Conservation (phyloP, 2,329 filamentous ascomycete species). For the Alternaria brassicicola region DNA sequence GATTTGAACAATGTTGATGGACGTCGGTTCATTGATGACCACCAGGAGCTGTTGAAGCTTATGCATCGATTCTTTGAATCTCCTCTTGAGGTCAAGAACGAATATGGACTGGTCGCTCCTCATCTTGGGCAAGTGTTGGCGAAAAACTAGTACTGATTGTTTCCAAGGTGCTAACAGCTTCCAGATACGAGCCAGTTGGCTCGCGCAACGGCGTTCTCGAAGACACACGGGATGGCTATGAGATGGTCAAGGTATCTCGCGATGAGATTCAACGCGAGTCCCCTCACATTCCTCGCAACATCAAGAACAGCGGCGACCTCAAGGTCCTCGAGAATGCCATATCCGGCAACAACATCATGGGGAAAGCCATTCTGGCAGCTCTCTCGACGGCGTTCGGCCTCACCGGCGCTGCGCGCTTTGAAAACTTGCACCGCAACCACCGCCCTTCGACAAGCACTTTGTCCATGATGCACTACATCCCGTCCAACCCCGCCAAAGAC, state of each 20-base stretch:
- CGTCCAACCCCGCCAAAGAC: constrained; percentile 27
- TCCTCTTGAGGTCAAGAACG: constrained; percentile 62
- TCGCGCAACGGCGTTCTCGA: constrained; percentile 39
- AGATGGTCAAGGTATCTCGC: constrained; percentile 44
- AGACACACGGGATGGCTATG: constrained; percentile 40
- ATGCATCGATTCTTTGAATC: constrained; percentile 64
- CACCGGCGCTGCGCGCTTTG: constrained; percentile 34
- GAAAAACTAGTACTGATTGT: background rate
- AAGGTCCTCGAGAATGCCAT: constrained; percentile 36
- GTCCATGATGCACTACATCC: constrained; percentile 45
- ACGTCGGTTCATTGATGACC: constrained; percentile 59
- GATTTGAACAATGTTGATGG: constrained; percentile 61
- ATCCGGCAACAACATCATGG: constrained; percentile 38
- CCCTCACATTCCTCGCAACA: constrained; percentile 29
- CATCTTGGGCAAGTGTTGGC: constrained; percentile 57
- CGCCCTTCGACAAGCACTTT: constrained; percentile 41
- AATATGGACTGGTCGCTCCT: constrained; percentile 61
- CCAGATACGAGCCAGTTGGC: constrained; percentile 33
- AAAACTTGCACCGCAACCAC: constrained; percentile 42
- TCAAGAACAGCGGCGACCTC: constrained; percentile 41
- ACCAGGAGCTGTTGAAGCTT: constrained; percentile 59
- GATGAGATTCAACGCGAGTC: constrained; percentile 41
- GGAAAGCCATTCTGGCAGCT: constrained; percentile 55
- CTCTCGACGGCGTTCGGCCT: constrained; percentile 45
- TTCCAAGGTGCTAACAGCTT: background rate